Conservation (phyloP, 2,329 filamentous ascomycete species). For the Monosporascus sp. region DNA sequence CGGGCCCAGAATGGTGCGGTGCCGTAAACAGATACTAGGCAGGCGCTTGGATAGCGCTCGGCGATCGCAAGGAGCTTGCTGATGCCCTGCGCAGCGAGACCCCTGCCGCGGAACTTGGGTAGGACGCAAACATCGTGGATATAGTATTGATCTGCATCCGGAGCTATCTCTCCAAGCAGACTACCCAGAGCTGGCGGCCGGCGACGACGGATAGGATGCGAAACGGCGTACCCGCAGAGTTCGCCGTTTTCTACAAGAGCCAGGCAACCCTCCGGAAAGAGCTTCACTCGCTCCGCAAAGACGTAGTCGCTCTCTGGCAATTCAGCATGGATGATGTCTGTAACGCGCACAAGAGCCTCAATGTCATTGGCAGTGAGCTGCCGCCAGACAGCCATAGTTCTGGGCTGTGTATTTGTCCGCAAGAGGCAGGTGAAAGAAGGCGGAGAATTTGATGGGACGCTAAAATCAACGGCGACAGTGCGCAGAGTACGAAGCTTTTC, state of each 20-base stretch:
- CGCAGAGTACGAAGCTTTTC: too few species aligned
- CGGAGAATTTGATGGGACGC: too few species aligned
- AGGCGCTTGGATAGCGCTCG: slow-evolving; percentile 19
- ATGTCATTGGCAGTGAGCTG: slow-evolving; percentile 20
- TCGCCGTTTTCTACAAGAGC: slow-evolving; percentile 18
- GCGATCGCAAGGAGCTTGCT: slow-evolving; percentile 19
- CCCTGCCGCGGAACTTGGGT: slow-evolving; percentile 19
- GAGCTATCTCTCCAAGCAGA: slow-evolving; percentile 22
- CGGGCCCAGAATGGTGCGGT: slow-evolving; percentile 27
- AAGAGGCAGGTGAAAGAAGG: too few species aligned
- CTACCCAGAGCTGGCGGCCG: slow-evolving; percentile 27
- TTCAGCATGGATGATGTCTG: slow-evolving; percentile 22
- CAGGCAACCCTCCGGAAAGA: slow-evolving; percentile 31
- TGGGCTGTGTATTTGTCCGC: neutral
- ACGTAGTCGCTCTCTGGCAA: slow-evolving; percentile 27
- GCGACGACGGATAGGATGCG: slow-evolving; percentile 27
- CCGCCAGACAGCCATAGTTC: slow-evolving; percentile 21
- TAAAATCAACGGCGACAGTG: too few species aligned
- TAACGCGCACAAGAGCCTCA: slow-evolving; percentile 18
- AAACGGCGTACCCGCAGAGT: slow-evolving; percentile 30
- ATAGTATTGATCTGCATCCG: slow-evolving; percentile 30
- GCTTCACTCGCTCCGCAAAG: slow-evolving; percentile 27
- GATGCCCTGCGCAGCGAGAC: slow-evolving; percentile 20
- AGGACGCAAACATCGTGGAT: slow-evolving; percentile 32
- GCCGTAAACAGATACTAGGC: slow-evolving; percentile 31